Evolutionary conservation across 352 stramenopile genomes (phyloP).

Genomic region (Pythium oligandrum): DNA sequence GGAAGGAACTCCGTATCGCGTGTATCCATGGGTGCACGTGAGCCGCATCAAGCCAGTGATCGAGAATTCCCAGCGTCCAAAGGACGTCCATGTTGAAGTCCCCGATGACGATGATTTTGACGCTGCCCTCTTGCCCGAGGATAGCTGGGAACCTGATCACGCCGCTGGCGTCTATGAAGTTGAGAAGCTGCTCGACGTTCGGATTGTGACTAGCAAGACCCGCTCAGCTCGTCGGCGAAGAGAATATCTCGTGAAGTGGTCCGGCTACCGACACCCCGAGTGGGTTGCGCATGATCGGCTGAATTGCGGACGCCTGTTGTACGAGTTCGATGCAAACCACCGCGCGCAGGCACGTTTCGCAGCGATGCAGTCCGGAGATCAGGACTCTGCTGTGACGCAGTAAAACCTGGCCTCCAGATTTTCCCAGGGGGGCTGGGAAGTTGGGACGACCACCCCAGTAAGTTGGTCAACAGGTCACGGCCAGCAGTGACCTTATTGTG

Average conservation of each 20-base stretch:
- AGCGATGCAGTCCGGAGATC: too few relatives aligned
- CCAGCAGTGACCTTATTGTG: too few relatives aligned
- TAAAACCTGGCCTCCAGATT: too few relatives aligned
- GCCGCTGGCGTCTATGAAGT: constrained; percentile 13
- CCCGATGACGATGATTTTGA: constrained; percentile 21
- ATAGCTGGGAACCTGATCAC: constrained; percentile 15
- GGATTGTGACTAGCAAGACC: constrained; percentile 1
- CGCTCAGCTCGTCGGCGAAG: background rate
- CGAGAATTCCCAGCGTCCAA: constrained; percentile 6
- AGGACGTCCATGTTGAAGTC: background rate
- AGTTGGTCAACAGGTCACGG: too few relatives aligned
- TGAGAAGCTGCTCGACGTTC: constrained; percentile 10
- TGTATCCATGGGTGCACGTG: constrained; percentile 22
- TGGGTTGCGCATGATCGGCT: constrained; percentile 11
- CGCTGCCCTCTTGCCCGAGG: constrained; percentile 15
- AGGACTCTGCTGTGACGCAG: too few relatives aligned
- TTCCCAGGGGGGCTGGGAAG: too few relatives aligned
- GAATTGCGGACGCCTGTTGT: constrained; percentile 10
- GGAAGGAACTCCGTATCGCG: background rate
- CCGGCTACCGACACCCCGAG: constrained; percentile 9
- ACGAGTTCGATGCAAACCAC: constrained; percentile 17
- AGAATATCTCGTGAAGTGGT: constrained; percentile 19
- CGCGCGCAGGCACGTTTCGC: too few relatives aligned
- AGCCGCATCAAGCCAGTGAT: constrained; percentile 17
- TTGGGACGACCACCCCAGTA: too few relatives aligned